phyloP scores from a whole-genome alignment of 2,329 filamentous ascomycete species.

The Alternaria atra region DNA sequence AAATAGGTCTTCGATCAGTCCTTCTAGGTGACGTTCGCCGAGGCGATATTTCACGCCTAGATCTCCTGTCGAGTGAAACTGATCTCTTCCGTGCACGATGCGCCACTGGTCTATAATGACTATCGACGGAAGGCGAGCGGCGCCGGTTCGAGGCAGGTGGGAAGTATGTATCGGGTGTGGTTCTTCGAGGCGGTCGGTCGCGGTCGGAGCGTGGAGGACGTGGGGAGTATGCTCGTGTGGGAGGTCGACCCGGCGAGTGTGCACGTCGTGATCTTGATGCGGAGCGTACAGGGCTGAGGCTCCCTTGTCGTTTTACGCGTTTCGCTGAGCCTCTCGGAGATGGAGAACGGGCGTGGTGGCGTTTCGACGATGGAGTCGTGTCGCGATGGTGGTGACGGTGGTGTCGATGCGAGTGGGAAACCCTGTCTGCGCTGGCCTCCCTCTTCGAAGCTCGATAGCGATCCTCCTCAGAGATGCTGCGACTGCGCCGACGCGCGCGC shows the following conservation, averaged over 20 bases:
- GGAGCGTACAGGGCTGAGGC: conserved; percentile 48
- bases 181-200: conserved; percentile 44
- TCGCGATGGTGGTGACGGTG: conserved; percentile 47
- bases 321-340: conserved; percentile 46
- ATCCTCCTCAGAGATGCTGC: conserved; percentile 44
- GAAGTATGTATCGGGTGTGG: conserved; percentile 50
- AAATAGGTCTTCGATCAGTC: conserved; percentile 34
- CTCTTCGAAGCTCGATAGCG: conserved; percentile 49
- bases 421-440: conserved; percentile 49
- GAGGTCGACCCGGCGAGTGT: conserved; percentile 39
- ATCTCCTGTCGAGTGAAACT: conserved; percentile 40
- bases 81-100: conserved; percentile 46
- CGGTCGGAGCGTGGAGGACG: conserved; percentile 39
- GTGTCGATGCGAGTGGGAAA: conserved; percentile 44
- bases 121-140: conserved; percentile 54
- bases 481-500: conserved; percentile 45
- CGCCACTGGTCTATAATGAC: conserved; percentile 46
- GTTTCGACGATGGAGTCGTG: conserved; percentile 51
- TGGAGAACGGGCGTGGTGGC: conserved; percentile 50
- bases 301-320: conserved; percentile 45
- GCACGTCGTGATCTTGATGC: conserved; percentile 45
- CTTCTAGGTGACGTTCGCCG: conserved; percentile 42
- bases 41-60: conserved; percentile 40
- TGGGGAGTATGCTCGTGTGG: conserved; percentile 45
- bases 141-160: conserved; percentile 43